These are phyloP conservation scores for Fagopyrum tataricum DNA, from an alignment of 148 eudicot species.

Conservation along the genomic window DNA sequence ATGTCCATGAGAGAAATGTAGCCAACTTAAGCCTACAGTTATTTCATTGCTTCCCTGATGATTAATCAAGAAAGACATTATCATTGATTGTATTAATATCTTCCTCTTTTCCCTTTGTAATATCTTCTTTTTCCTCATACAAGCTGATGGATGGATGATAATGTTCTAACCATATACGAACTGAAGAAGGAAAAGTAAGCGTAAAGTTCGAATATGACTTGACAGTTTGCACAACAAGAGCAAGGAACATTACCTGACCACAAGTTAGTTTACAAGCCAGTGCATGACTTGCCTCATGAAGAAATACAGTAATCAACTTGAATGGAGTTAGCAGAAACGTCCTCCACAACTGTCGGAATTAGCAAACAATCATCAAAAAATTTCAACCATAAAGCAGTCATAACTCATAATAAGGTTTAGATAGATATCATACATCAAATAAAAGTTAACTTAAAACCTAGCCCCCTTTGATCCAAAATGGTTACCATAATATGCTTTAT, in stretches of 20 bases:
- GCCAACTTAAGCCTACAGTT: neutral
- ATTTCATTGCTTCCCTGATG: neutral
- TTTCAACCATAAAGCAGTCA: neutral
- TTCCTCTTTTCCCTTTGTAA: neutral
- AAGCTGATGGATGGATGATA: neutral
- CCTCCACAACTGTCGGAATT: constrained; percentile 60
- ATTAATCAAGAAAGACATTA: neutral
- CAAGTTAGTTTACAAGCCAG: constrained; percentile 78
- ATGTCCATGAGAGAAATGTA: neutral
- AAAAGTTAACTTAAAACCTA: neutral
- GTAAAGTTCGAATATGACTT: neutral
- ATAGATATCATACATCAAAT: neutral
- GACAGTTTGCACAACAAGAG: neutral
- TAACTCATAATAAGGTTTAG: neutral
- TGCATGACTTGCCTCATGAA: constrained; percentile 91
- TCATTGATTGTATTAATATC: neutral
- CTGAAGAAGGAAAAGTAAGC: neutral
- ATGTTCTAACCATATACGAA: neutral
- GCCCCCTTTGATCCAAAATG: neutral
- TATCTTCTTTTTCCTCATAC: neutral
- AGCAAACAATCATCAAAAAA: neutral
- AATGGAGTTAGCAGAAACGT: constrained; percentile 81
- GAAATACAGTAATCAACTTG: constrained; percentile 87
- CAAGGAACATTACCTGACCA: constrained; percentile 45
- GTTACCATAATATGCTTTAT: neutral